Conservation (phyloP, 331 rosid species). For the Phaseolus coccineus region DNA sequence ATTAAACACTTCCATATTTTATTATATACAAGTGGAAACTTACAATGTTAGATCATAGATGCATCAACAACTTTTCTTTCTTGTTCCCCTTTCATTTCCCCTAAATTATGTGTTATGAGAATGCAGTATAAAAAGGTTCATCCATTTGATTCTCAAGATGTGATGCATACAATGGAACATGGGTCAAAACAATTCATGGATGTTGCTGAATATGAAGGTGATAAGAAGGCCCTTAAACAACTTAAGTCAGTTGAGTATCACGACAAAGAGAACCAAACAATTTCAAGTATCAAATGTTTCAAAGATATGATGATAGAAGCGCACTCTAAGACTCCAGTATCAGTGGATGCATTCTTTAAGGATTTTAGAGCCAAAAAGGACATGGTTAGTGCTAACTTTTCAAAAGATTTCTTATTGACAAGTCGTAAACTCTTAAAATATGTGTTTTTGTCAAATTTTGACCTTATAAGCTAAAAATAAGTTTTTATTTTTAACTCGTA, state of each 20-base stretch:
- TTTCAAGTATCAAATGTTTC: conserved; percentile 50
- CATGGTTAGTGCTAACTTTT: conserved; percentile 55
- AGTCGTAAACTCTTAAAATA: conserved; percentile 7
- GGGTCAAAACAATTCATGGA: conserved; percentile 41
- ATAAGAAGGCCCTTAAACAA: conserved; percentile 34
- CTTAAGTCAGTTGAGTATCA: conserved; percentile 43
- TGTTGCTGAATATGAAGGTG: conserved; percentile 47
- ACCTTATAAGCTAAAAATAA: conserved; percentile 10
- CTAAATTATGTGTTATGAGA: conserved; percentile 35
- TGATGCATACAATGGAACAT: conserved; percentile 31
- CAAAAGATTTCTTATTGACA: conserved; percentile 39
- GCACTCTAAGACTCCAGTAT: conserved; percentile 44
- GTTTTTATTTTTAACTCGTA: background rate
- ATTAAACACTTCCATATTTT: conserved; percentile 7
- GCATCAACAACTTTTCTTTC: conserved; percentile 17
- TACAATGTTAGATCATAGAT: conserved; percentile 25
- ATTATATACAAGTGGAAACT: conserved; percentile 9
- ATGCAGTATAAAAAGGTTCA: conserved; percentile 67
- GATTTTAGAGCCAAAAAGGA: conserved; percentile 49
- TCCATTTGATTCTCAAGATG: conserved; percentile 57
- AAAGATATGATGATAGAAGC: conserved; percentile 51
- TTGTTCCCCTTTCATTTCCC: conserved; percentile 6
- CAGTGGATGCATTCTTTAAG: conserved; percentile 48
- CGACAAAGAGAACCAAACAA: conserved; percentile 34
- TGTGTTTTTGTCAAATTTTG: conserved; percentile 31